phyloP scores from a whole-genome alignment of 768 basidiomycete genomes.

The Leucocoprinus birnbaumii region DNA sequence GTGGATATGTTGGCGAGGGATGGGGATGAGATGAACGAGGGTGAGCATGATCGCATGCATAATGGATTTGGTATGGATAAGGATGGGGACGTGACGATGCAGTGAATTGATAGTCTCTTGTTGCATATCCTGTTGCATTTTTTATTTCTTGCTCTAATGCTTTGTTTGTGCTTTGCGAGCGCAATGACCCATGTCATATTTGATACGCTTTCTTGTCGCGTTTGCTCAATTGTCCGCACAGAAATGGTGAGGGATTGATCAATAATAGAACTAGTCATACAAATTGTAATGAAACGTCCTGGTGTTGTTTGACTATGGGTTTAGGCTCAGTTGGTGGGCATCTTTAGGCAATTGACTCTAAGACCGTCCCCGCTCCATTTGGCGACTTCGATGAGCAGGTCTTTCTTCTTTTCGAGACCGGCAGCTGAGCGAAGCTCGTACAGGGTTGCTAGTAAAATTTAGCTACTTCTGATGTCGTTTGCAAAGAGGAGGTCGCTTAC shows the following conservation, averaged over 20 bases:
- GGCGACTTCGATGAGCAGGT: conserved; percentile 70
- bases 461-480: neutral
- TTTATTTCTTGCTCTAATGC: neutral
- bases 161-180: neutral
- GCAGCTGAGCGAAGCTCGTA: conserved; percentile 78
- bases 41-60: neutral
- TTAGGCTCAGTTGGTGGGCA: conserved; percentile 52
- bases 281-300: neutral
- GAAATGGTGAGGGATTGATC: too few species aligned
- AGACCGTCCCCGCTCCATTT: conserved; percentile 88
- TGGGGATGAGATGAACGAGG: conserved; percentile 5
- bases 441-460: conserved; percentile 55
- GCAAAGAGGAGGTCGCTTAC: conserved; percentile 37
- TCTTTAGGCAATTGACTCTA: conserved; percentile 72
- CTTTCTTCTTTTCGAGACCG: conserved; percentile 74
- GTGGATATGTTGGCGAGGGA: conserved; percentile 20
- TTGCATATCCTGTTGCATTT: neutral
- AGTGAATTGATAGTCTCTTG: neutral
- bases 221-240: too few species aligned
- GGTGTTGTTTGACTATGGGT: neutral
- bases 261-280: neutral
- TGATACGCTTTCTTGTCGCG: too few species aligned
- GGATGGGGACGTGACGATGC: conserved; percentile 4
- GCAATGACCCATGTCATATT: too few species aligned
- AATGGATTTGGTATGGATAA: neutral